Evolutionary conservation across 768 basidiomycete species (phyloP).

Genomic region (Leucogyrophana mollusca): DNA sequence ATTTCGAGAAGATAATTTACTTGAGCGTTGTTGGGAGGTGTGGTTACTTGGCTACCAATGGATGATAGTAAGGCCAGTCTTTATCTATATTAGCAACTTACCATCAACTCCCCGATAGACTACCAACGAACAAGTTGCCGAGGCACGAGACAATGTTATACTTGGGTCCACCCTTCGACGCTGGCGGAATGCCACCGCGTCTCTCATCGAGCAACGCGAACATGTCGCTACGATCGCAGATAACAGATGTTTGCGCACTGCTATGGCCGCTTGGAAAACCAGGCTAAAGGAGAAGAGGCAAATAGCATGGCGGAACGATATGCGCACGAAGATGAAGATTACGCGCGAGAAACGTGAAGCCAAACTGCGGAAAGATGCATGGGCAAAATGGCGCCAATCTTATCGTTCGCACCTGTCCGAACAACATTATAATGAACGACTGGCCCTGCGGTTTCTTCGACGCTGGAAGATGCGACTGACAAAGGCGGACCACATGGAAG

Average conservation of each 20-base stretch:
- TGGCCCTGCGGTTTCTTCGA: slow-evolving; percentile 43
- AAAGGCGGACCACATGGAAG: slow-evolving; percentile 43
- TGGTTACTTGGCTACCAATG: slow-evolving; percentile 74
- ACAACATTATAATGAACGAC: slow-evolving; percentile 45
- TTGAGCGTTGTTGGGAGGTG: slow-evolving; percentile 72
- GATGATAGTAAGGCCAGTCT: slow-evolving; percentile 58
- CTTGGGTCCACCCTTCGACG: slow-evolving; percentile 55
- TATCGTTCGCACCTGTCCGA: slow-evolving; percentile 51
- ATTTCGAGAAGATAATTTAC: slow-evolving; percentile 59
- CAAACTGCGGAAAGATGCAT: slow-evolving; percentile 54
- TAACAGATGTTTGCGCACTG: slow-evolving; percentile 39
- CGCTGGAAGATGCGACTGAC: slow-evolving; percentile 53
- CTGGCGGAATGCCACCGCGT: slow-evolving; percentile 52
- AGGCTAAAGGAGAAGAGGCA: slow-evolving; percentile 56
- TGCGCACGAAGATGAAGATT: slow-evolving; percentile 68
- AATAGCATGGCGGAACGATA: slow-evolving; percentile 61
- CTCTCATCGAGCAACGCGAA: slow-evolving; percentile 37
- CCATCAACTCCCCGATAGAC: slow-evolving; percentile 42
- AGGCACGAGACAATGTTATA: slow-evolving; percentile 67
- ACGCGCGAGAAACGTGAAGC: slow-evolving; percentile 56
- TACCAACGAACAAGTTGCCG: slow-evolving; percentile 65
- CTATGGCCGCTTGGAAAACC: slow-evolving; percentile 52
- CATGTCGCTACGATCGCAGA: slow-evolving; percentile 46
- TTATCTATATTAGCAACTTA: slow-evolving; percentile 9
- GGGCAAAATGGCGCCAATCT: slow-evolving; percentile 65